Base-by-base conservation (phyloP, 2,329 filamentous ascomycete genomes). In the Myotisia sp. region DNA sequence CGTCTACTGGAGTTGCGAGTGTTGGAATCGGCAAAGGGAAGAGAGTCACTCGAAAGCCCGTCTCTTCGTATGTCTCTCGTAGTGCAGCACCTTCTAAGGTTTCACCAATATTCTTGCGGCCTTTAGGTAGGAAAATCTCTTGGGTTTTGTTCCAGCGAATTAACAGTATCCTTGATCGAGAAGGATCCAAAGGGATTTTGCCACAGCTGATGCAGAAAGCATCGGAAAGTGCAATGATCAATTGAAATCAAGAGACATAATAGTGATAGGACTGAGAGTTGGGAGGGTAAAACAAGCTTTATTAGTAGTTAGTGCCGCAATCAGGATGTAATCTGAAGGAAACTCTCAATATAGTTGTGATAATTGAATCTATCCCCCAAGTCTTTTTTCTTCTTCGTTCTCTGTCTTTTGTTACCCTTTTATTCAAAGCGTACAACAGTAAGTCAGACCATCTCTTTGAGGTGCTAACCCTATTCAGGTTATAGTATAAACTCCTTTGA, bases 61-160 rank as follows among this genome's bases (percentile, higher is more conserved):
- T 45, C 33, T 51, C 49, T 32, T 52, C 49, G 21, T 42, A 36
- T 3, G 49, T 50, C 33, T 52, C 49, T 10, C 47, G 46, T 13
- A 50, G 9, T 5, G 49, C 49, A 7, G 47, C 43, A 12, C 34
- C 36, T 13, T 43, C 37, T 12, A 50, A 29, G 8, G 39, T 37
- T 28, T 52, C 49, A 9, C 41, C 41, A 14, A 43, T 33, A 23
- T 50, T 44, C 31, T 50, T 51, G 20, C 49, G 42, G 6, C 49
- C 49, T 13, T 48, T 47, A 7, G 49, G 47, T 5, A 52, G 41
- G 40, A 50, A 44, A 30, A 42, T 43, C 14, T 41, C 18, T n/a
- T 37, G 20, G 4, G 31, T 40, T 22, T 12, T 18, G 27, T 28
- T 29, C 18, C 21, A 38, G 26, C 37, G 27, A 30, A 46, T 37